Base-by-base conservation (phyloP, 192 early-diverging fungal genomes). In the Linnemannia zychae region DNA sequence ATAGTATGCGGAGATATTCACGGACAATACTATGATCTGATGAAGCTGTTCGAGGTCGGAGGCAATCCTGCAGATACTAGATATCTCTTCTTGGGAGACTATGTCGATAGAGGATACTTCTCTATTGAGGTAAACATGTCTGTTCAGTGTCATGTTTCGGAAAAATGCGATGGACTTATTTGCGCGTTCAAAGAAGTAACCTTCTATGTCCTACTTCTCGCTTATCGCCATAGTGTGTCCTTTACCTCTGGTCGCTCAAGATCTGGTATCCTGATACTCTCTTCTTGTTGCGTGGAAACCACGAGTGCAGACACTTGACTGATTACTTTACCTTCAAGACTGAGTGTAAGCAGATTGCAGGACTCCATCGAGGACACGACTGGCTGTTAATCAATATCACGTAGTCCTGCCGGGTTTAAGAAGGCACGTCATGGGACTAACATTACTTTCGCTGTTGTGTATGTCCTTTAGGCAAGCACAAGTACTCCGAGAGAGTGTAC, bases 11-110 rank as follows among this genome's bases (percentile, higher is more conserved):
- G 98, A 57, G 98, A 99, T 88, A 95, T 99, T 76, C 98, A 99
- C 86, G 98, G 98, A n/a, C 98, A 99, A 81, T 99, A 94, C 82
- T 99, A 94, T 85, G 98, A 99, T 88, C 88, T 99, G 81, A 96
- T 99, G 96, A 98, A 99, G 87, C 92, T 99, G 36, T 97, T 99
- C 90, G 97, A 98, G 82, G 97, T 99, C 12, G 98, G 98, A 50
- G 98, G 98, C 60, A 94, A 97, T 85, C 97, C 97, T 22, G 94
- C 93, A 2, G 93, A 91, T 38, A 99, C 98, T 4, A 90, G 95
- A 36, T 99, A 99, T 80, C 90, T 99, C 31, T 99, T 99, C 75
- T 84, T 99, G 74, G 98, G 98, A 40, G 98, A 99, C 85, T 99
- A 98, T 88, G 98, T 99, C 9, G 98, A 98, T 85, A 91, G 98